Base-by-base conservation (phyloP, 202 grass and related monocot genomes). In the Brachypodium distachyon region DNA sequence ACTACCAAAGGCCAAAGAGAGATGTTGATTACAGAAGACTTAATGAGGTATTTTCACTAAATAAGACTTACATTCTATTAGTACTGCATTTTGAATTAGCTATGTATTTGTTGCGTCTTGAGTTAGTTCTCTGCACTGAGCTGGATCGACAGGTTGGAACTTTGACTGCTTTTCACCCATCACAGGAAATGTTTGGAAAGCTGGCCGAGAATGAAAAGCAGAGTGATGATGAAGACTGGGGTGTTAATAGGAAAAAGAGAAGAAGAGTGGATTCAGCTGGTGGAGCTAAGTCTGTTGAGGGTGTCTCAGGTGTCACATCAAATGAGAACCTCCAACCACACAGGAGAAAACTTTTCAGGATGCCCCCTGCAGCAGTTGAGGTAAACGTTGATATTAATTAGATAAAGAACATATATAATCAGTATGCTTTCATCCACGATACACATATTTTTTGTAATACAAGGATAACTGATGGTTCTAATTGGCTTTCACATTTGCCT, bases 141-240 rank as follows among this genome's bases (percentile, higher is more conserved):
- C 71, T 75, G 25, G 4, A 26, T 46, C n/a, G 68, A 44, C 3
- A 33, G 12, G n/a, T 38, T 70, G 47, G 7, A 34, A 56, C 31
- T 65, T 63, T 76, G 70, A 84, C 32, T 54, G 25, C 33, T 39
- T 71, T 81, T 72, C 46, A 77, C 34, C 64, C n/a, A 65, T 21
- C 5, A 33, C 74, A 99, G 96, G 92, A 95, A 84, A 99, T 99
- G 92, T 96, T 99, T 88, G 92, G 92, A 48, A 95, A 93, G 77
- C 76, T 85, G 47, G 61, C 74, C 48, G 83, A 86, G 56, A 85
- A 85, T 77, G 91, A 85, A 77, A 81, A 88, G 34, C 90, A 71
- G 57, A 96, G 84, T 77, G 92, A 95, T 82, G 96, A 99, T 89
- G 96, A 99, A 87, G 89, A 95, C 56, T 99, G 96, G 92, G 83